Evolutionary conservation across 31 red algal genomes (phyloP).

Genomic region (Porphyra umbilicalis): DNA sequence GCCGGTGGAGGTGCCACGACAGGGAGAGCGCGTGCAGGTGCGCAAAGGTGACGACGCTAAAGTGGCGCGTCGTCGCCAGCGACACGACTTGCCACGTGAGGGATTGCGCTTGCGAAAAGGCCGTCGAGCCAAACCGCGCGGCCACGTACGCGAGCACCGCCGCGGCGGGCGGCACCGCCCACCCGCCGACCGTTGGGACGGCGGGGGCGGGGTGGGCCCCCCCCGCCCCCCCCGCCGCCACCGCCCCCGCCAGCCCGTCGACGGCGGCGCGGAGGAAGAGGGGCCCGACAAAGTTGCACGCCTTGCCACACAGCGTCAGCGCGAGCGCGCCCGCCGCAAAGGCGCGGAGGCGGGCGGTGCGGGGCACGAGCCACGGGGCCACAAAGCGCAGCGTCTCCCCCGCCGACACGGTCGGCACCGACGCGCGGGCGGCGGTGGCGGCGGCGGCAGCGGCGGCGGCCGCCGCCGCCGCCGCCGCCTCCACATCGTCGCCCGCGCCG

Average conservation of each 20-base stretch:
- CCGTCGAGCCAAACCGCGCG: constrained; percentile 2
- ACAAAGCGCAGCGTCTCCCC: constrained; percentile 4
- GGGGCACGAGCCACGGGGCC: constrained; percentile 7
- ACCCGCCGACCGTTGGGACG: neutral
- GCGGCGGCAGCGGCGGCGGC: neutral
- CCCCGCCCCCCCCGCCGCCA: neutral
- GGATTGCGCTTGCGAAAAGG: constrained; percentile 11
- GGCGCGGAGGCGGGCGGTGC: neutral
- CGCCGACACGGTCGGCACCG: neutral
- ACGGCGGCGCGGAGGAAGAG: constrained; percentile 44
- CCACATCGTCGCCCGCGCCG: neutral
- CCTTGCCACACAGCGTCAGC: constrained; percentile 18
- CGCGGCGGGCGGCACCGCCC: neutral
- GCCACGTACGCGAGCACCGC: constrained; percentile 24
- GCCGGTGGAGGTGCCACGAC: constrained; percentile 43
- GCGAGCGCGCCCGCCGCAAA: constrained; percentile 16
- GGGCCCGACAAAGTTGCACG: constrained; percentile 20
- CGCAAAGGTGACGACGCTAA: constrained; percentile 33
- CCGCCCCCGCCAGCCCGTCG: constrained; percentile 14
- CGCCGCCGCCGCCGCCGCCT: neutral
- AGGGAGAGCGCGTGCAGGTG: constrained; percentile 47
- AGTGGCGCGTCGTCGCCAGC: constrained; percentile 17
- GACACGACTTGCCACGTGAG: constrained; percentile 22
- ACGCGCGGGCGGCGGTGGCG: neutral
- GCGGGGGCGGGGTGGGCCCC: neutral